Base-by-base conservation (phyloP, 805 yeast species). In the Hanseniaspora jakobsenii region DNA sequence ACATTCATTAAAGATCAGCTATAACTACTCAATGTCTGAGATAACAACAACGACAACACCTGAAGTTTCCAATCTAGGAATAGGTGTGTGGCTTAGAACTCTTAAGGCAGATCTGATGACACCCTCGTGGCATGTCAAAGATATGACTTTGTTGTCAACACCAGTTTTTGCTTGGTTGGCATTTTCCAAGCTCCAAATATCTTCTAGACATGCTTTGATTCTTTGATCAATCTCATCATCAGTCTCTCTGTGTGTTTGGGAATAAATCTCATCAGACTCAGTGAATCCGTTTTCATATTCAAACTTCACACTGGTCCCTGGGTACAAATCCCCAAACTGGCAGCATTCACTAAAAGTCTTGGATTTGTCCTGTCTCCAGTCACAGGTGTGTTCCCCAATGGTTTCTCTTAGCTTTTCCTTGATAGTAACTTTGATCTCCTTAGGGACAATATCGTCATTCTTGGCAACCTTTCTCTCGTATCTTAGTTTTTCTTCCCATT, bases 11-110 rank as follows among this genome's bases (percentile, higher is more conserved):
- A 24, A 24, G 9, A 7, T 24, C 10, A 24, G 6, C 10, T 10
- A 24, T 24, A 24, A 24, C 10, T 24, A 24, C 10, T 24, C 27
- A 24, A 24, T 24, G 53, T 66, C 78, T 53, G 71, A 72, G 18
- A 77, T 67, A 3, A 76, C 72, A 24, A 73, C 63, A 3, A 78
- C 77, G 12, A 77, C 72, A 66, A 75, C 69, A n/a, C 79, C 78
- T 6, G 82, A 81, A 1, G 82, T 76, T 26, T 76, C 70, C 36
- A 77, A 36, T 23, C 52, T 69, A 19, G 75, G 66, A 52, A 75
- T 71, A n/a, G 66, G 62, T 47, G 81, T 65, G 55, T 77, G 82
- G 3, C 67, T 64, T 41, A 71, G 52, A 1, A 69, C 78, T 30
- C 75, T 66, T 12, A 76, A 59, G 4, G 70, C 57, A 22, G 74